phyloP scores from a whole-genome alignment of 805 yeast genomes.

The Torulaspora franciscae region DNA sequence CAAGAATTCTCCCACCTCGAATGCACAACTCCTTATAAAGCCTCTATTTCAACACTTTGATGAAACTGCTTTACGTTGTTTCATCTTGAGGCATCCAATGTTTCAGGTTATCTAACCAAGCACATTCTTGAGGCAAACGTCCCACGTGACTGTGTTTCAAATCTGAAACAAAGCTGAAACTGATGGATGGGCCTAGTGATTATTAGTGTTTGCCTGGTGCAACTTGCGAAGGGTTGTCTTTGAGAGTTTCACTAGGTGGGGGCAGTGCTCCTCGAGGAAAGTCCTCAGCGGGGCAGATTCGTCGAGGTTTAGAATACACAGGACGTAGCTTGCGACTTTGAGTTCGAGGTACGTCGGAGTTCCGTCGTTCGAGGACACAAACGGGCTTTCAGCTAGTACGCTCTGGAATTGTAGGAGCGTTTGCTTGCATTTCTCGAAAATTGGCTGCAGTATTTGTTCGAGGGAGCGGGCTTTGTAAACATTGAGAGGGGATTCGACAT shows the following conservation, averaged over 20 bases:
- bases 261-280: conserved; percentile 12
- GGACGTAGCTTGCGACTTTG: conserved; percentile 34
- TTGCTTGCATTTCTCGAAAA: conserved; percentile 20
- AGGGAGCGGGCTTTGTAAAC: conserved; percentile 5
- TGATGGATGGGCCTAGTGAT: not conserved
- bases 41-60: conserved; percentile 1
- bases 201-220: not conserved
- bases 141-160: conserved; percentile 1
- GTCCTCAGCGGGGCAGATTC: conserved; percentile 8
- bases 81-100: conserved; percentile 1
- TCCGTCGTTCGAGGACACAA: conserved; percentile 9
- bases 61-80: not conserved
- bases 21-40: conserved; percentile 16
- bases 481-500: conserved; percentile 7
- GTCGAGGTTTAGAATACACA: conserved; percentile 24
- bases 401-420: conserved; percentile 26
- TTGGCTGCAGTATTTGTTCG: conserved; percentile 8
- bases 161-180: not conserved
- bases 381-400: conserved; percentile 15
- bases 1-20: conserved; percentile 17
- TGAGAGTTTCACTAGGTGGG: conserved; percentile 18
- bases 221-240: conserved; percentile 4
- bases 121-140: conserved; percentile 1
- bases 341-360: conserved; percentile 30
- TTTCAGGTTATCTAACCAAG: not conserved